Conservation (phyloP, 2,329 filamentous ascomycete species). For the Aspergillus sp. region DNA sequence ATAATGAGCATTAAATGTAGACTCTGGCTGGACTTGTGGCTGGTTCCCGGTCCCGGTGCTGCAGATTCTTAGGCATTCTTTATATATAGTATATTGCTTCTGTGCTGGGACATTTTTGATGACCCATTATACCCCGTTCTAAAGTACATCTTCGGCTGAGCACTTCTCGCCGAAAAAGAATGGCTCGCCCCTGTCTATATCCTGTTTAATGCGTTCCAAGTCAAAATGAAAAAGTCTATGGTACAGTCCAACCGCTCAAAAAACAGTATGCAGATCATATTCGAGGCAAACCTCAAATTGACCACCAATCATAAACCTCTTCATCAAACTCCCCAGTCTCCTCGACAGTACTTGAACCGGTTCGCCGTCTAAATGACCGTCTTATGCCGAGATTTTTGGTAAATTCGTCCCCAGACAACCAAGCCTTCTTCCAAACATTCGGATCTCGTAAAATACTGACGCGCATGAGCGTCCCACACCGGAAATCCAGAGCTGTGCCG, state of each 20-base stretch:
- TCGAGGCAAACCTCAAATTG: conserved; percentile 17
- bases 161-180: neutral
- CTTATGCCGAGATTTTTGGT: conserved; percentile 2
- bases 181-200: neutral
- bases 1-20: conserved; percentile 4
- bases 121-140: neutral
- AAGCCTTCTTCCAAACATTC: conserved; percentile 34
- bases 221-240: neutral
- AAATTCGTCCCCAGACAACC: conserved; percentile 29
- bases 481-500: conserved; percentile 35
- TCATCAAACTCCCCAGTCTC: conserved; percentile 16
- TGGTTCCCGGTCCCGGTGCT: neutral
- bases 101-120: neutral
- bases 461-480: conserved; percentile 32
- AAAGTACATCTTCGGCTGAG: no score
- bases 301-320: conserved; percentile 24
- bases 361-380: conserved; percentile 3
- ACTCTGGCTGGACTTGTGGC: neutral
- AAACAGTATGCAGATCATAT: neutral
- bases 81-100: neutral
- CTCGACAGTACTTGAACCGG: neutral
- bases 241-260: neutral
- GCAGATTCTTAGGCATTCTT: neutral
- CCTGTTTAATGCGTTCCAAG: neutral
- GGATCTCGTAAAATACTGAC: conserved; percentile 27